Evolutionary conservation across 441 rosid species (phyloP).

Genomic region (Metrosideros polymorpha): DNA sequence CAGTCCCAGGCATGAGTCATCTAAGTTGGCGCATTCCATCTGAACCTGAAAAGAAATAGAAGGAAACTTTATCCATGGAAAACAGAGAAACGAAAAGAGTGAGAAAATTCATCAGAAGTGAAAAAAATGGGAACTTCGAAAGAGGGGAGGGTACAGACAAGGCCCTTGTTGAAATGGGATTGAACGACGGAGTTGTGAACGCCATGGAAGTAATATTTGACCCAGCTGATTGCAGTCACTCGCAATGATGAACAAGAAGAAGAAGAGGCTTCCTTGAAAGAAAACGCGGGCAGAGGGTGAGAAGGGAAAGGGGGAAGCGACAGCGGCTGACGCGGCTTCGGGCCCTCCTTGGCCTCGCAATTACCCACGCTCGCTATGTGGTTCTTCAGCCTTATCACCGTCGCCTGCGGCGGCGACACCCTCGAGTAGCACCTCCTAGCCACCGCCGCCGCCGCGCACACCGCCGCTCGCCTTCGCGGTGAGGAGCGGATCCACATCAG

Average conservation of each 20-base stretch:
- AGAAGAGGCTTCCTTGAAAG: slow-evolving; percentile 10
- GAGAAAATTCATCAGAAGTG: background rate
- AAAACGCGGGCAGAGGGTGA: slow-evolving; percentile 37
- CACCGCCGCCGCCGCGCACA: background rate
- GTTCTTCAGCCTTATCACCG: slow-evolving; percentile 49
- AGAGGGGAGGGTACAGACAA: slow-evolving; percentile 30
- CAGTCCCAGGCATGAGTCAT: slow-evolving; percentile 6
- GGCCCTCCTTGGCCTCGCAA: slow-evolving; percentile 33
- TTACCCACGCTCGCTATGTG: slow-evolving; percentile 45
- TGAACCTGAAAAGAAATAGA: slow-evolving; percentile 35
- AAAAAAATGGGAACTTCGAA: background rate
- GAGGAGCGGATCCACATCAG: background rate
- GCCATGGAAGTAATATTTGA: slow-evolving; percentile 66
- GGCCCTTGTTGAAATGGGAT: slow-evolving; percentile 79
- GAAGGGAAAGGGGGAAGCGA: slow-evolving; percentile 78
- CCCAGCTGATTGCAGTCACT: slow-evolving; percentile 81
- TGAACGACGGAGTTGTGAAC: slow-evolving; percentile 44
- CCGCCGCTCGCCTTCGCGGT: background rate
- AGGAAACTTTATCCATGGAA: background rate
- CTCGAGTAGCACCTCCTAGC: slow-evolving; percentile 14
- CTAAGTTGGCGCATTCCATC: slow-evolving; percentile 25
- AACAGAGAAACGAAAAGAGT: background rate
- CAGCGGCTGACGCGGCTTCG: slow-evolving; percentile 76
- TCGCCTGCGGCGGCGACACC: slow-evolving; percentile 20
- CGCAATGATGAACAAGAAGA: slow-evolving; percentile 9